Percentiles rank a stretch among this genome's conserved stretches.
These are phyloP conservation scores for Volvariella surrecta DNA, from an alignment of 1,284 basidiomycete genomes.

Conservation along the genomic window DNA sequence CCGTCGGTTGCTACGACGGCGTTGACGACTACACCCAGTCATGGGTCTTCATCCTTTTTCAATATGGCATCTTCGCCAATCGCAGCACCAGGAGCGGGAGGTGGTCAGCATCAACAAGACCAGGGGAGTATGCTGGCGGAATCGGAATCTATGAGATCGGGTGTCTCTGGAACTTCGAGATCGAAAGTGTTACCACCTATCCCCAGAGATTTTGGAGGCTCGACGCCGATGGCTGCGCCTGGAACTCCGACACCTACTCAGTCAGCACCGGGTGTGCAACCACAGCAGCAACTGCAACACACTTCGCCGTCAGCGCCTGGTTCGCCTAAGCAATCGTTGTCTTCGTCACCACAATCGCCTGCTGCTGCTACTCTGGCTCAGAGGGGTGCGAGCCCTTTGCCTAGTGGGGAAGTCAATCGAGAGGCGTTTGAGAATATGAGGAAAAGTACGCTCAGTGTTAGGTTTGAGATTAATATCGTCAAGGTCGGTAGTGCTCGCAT, in stretches of 20 bases:
- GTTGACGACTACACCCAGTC: constrained; percentile 55
- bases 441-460: constrained; percentile 71
- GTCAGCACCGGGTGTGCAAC: constrained; percentile 7
- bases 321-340: neutral
- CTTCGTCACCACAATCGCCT: too few species aligned
- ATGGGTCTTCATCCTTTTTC: constrained; percentile 72
- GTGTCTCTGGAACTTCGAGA: constrained; percentile 24
- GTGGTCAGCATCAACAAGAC: constrained; percentile 8
- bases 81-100: constrained; percentile 34
- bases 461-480: constrained; percentile 92
- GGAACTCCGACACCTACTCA: constrained; percentile 25
- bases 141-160: constrained; percentile 7
- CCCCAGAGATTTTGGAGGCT: constrained; percentile 47
- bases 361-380: too few species aligned
- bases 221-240: constrained; percentile 2
- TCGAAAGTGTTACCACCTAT: constrained; percentile 65
- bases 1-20: constrained; percentile 48
- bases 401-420: constrained; percentile 55
- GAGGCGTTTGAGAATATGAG: constrained; percentile 69
- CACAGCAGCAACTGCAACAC: constrained; percentile 7
- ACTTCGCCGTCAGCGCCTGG: too few species aligned
- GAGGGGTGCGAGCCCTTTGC: constrained; percentile 36
- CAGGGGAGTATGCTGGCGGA: too few species aligned
- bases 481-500: constrained; percentile 51
- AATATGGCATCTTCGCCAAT: constrained; percentile 58